Percentiles rank a stretch among this genome's conserved stretches.
phyloP scores from a whole-genome alignment of 179 eudicot genomes.

The Monotropa hypopitys region DNA sequence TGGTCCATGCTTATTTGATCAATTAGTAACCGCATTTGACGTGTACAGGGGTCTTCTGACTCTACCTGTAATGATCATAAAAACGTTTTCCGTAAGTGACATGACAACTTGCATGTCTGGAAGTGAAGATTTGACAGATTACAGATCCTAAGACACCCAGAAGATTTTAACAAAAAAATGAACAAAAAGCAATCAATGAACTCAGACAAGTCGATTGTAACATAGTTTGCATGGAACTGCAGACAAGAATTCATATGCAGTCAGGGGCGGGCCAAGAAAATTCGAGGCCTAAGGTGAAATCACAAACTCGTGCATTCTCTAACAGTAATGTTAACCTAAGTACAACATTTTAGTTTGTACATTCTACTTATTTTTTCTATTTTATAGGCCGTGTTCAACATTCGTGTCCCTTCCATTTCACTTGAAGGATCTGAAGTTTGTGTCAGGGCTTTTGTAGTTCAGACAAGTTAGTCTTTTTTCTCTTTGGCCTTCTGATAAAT shows the following conservation, averaged over 20 bases:
- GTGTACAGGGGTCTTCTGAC: constrained; percentile 67
- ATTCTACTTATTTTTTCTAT: too few relatives aligned
- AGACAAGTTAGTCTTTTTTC: neutral
- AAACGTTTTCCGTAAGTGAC: neutral
- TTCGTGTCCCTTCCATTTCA: too few relatives aligned
- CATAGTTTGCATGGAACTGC: neutral
- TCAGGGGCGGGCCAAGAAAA: neutral
- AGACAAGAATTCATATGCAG: neutral
- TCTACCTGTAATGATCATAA: constrained; percentile 43
- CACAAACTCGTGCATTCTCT: neutral
- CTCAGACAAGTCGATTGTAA: neutral
- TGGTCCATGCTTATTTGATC: constrained; percentile 62
- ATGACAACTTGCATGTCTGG: neutral
- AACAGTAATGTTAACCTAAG: too few relatives aligned
- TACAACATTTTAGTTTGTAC: too few relatives aligned
- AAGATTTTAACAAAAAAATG: neutral
- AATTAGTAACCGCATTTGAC: constrained; percentile 60
- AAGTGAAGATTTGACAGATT: neutral
- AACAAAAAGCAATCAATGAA: neutral
- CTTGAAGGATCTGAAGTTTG: too few relatives aligned
- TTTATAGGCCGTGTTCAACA: too few relatives aligned
- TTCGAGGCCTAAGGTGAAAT: neutral
- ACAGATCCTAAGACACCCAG: neutral
- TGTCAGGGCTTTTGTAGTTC: neutral
- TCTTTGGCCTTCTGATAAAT: neutral